Conservation (phyloP, 306 rosid species). For the Medicago arabica region DNA sequence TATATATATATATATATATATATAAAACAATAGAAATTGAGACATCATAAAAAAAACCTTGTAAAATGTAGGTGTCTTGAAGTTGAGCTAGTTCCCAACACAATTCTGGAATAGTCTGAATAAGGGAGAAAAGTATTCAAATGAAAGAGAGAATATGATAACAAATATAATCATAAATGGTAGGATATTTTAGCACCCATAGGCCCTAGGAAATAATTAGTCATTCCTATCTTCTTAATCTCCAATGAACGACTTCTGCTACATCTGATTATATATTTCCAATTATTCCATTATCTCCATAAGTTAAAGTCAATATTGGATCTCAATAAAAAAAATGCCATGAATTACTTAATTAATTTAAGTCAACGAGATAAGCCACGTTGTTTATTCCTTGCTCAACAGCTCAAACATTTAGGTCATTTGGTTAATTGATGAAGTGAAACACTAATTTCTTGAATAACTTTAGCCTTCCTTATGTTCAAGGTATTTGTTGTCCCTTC, state of each 20-base stretch:
- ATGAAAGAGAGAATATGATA: slow-evolving; percentile 19
- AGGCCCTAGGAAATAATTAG: slow-evolving; percentile 7
- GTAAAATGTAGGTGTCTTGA: slow-evolving; percentile 96
- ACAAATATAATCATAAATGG: slow-evolving; percentile 22
- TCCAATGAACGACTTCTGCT: not conserved
- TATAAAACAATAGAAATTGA: not conserved
- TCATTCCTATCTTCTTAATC: slow-evolving; percentile 5
- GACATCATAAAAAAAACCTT: slow-evolving; percentile 56
- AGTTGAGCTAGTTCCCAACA: slow-evolving; percentile 99
- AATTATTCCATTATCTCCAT: not conserved
- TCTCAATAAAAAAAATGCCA: slow-evolving; percentile 6
- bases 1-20: too few species aligned
- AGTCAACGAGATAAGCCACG: not conserved
- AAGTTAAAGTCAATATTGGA: slow-evolving; percentile 1
- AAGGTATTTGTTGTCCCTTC: not conserved
- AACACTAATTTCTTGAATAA: slow-evolving; percentile 20
- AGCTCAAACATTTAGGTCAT: slow-evolving; percentile 17
- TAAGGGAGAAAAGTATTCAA: slow-evolving; percentile 27
- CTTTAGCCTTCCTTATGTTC: slow-evolving; percentile 11
- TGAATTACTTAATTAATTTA: slow-evolving; percentile 15
- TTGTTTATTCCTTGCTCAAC: slow-evolving; percentile 16
- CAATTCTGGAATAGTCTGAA: slow-evolving; percentile 86
- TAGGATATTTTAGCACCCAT: slow-evolving; percentile 16
- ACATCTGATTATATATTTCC: slow-evolving; percentile 15
- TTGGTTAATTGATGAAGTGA: slow-evolving; percentile 1